phyloP scores from a whole-genome alignment of 2,329 filamentous ascomycete species.

The Xylaria sp. region DNA sequence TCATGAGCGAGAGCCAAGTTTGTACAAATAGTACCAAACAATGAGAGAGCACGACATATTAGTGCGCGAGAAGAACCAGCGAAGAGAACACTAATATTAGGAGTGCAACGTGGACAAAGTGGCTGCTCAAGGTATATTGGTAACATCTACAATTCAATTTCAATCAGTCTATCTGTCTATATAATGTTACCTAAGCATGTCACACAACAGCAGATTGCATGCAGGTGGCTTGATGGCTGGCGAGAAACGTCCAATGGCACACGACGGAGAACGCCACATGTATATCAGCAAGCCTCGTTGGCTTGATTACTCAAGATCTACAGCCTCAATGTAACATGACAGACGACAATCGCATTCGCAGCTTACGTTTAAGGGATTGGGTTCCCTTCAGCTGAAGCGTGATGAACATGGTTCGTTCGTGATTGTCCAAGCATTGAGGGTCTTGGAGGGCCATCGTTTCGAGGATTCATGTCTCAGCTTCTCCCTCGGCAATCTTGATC shows the following conservation, averaged over 20 bases:
- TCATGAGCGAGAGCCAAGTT: not conserved
- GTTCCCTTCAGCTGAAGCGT: not conserved
- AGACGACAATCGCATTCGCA: not conserved
- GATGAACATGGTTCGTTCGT: not conserved
- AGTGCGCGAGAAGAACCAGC: not conserved
- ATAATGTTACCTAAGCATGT: not conserved
- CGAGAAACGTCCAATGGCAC: not conserved
- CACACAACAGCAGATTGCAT: not conserved
- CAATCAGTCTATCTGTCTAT: not conserved
- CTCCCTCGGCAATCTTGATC: not conserved
- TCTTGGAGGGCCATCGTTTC: not conserved
- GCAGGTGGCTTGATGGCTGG: not conserved
- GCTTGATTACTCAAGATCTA: not conserved
- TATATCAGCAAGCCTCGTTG: not conserved
- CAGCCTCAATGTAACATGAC: not conserved
- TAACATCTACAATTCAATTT: not conserved
- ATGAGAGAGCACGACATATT: not conserved
- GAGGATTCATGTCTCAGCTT: not conserved
- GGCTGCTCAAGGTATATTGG: not conserved
- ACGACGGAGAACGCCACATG: not conserved
- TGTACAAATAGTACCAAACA: not conserved
- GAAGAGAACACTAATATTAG: not conserved
- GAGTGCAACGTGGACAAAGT: not conserved
- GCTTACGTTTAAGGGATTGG: not conserved
- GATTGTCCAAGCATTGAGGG: not conserved